Base-by-base conservation (phyloP, 2,329 filamentous ascomycete genomes). In the Teratosphaeria gauchensis region DNA sequence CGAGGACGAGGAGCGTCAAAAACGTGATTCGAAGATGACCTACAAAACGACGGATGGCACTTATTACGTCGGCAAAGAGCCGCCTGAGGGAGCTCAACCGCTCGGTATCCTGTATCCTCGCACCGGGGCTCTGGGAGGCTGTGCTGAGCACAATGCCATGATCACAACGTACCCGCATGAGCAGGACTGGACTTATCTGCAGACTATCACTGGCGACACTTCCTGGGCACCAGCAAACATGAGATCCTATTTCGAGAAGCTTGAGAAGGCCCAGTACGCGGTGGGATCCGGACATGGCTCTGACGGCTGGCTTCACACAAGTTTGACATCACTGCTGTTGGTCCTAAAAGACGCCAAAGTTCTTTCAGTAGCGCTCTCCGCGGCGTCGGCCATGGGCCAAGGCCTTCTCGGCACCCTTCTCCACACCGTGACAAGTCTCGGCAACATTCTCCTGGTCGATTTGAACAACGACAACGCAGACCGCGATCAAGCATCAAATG, bases 61-160 rank as follows among this genome's bases (percentile, higher is more conserved):
- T 1, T 70, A 78, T 30, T 84, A 84, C 65, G 80, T 77, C 16
- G 83, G 83, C 12, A 69, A 78, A 5, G 72, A 76, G 59, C 82
- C 81, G 66, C 83, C 83, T 0, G 71, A 72, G 6, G 81, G 79
- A 14, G 80, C 82, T 0, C 75, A 67, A 4, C 70, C 77, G 61
- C 75, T 80, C 62, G 83, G 84, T 3, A 80, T 79, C 14, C 74
- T 82, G 8, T 86, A 86, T 64, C 83, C 83, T 9, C 78, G 84
- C 14, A 76, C 80, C 2, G 81, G 78, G 21, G 80, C 77, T 2
- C 72, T 85, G 0, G 82, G 83, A 56, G 82, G 83, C 4, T 84
- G 82, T 70, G 79, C 81, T 0, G 78, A 80, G 4, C 84, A 88
- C 71, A 84, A 85, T 52, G 83, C 82, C 7, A 71, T 85, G 52